These are phyloP conservation scores for Parachaetomium inaequale DNA, from an alignment of 495 filamentous ascomycete species.

Conservation along the genomic window DNA sequence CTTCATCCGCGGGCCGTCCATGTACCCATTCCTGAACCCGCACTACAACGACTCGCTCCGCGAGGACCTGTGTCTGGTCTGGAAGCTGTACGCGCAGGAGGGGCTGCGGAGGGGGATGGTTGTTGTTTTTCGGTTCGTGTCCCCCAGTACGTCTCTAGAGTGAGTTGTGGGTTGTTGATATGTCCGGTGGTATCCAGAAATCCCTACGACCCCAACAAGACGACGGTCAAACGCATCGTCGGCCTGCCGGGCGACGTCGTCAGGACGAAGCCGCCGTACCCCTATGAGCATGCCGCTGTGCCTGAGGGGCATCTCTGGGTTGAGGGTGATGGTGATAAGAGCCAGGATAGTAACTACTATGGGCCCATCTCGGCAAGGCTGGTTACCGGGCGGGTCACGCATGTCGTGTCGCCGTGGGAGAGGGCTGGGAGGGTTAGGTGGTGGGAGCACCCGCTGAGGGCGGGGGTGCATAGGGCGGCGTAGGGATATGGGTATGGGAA, in stretches of 20 bases:
- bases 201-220: slow-evolving; percentile 56
- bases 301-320: slow-evolving; percentile 75
- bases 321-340: slow-evolving; percentile 64
- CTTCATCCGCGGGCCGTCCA: slow-evolving; percentile 63
- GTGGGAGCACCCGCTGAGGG: slow-evolving; percentile 42
- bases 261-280: slow-evolving; percentile 58
- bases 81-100: slow-evolving; percentile 45
- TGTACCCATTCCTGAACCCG: slow-evolving; percentile 74
- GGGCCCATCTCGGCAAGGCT: slow-evolving; percentile 62
- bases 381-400: slow-evolving; percentile 60
- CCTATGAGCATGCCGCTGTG: slow-evolving; percentile 53
- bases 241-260: slow-evolving; percentile 68
- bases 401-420: slow-evolving; percentile 58
- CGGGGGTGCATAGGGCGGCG: slow-evolving; percentile 14
- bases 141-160: background rate
- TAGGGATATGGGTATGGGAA: background rate
- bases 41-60: slow-evolving; percentile 55
- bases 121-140: slow-evolving; percentile 47
- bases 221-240: slow-evolving; percentile 66
- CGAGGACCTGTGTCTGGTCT: slow-evolving; percentile 51
- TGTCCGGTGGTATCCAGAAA: slow-evolving; percentile 43
- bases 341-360: slow-evolving; percentile 71
- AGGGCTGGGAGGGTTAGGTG: slow-evolving; percentile 49
- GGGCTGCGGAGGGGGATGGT: slow-evolving; percentile 51
- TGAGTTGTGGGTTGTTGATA: background rate